Base-by-base conservation (phyloP, 495 filamentous ascomycete genomes). In the Hypoxylon lienhwacheense region DNA sequence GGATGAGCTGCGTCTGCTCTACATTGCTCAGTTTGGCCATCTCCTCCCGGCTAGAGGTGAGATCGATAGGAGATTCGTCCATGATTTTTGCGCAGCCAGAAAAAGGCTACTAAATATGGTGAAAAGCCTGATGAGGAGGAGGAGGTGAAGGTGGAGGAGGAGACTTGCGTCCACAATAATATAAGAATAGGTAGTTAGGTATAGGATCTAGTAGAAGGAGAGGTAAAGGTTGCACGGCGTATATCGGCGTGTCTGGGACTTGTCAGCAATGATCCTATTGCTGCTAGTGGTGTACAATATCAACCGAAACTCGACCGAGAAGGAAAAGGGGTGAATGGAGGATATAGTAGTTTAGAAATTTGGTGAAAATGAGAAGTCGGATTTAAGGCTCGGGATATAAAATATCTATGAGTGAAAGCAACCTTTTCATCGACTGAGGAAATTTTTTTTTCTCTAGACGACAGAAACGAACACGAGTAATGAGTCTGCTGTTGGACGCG, bases 1-100 rank as follows among this genome's bases (percentile, higher is more conserved):
- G 71, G 36, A 82, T 68, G 21, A 80, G 70, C 15, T 79, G 59
- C 4, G 74, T 77, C 59, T 79, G 72, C 44, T 80, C 78, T 11
- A 70, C 56, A 35, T 59, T 59, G 16, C 47, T 55, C 36, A 68
- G 43, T 16, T 52, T 61, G 31, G 29, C 48, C 47, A 51, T 47
- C 47, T 50, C 39, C 54, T 55, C 47, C 3, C 50, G 57, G 10
- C 60, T 58, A 12, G 58, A 57, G 53, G 65, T 49, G 10, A 49
- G 25, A 8, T 53, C 31, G 22, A 53, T 36, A 11, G 57, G 47
- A 1, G 53, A 53, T 25, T 67, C 54, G 3, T 62, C 61, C 65
- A 67, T 67, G 22, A 16, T 39, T 11, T 45, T 4, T 19, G 15
- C 16, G 12, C 5, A n/a, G 1, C 34, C 14, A 20, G 11, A 6